Percentiles rank a stretch among this genome's conserved stretches.
phyloP scores from a whole-genome alignment of 495 filamentous ascomycete genomes.

The Baudoinia panamericana region DNA sequence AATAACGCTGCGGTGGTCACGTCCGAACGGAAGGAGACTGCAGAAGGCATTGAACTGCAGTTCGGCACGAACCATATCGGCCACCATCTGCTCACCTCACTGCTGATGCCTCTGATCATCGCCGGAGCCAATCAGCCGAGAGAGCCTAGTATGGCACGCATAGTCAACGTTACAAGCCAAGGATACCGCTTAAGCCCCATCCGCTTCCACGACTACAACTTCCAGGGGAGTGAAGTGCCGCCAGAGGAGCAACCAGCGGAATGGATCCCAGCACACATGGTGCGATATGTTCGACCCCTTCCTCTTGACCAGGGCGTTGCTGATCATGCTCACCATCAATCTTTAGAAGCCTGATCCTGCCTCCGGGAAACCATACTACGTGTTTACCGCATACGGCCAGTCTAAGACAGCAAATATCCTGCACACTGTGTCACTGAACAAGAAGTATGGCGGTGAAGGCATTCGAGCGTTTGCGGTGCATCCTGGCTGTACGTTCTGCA shows the following conservation, averaged over 20 bases:
- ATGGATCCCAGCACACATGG: slow-evolving; percentile 6
- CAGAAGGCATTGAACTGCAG: slow-evolving; percentile 30
- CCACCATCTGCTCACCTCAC: slow-evolving; percentile 25
- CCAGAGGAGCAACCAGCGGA: slow-evolving; percentile 8
- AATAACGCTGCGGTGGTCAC: slow-evolving; percentile 37
- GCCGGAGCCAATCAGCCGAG: slow-evolving; percentile 25
- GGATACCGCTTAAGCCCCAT: slow-evolving; percentile 24
- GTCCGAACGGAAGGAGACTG: slow-evolving; percentile 22
- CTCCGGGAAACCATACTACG: slow-evolving; percentile 5
- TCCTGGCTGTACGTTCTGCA: slow-evolving; percentile 21
- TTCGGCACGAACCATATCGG: slow-evolving; percentile 26
- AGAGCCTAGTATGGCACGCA: slow-evolving; percentile 20
- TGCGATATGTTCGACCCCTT: too few relatives aligned
- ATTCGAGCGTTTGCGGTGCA: slow-evolving; percentile 28
- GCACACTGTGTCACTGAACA: slow-evolving; percentile 19
- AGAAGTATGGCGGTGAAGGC: slow-evolving; percentile 23
- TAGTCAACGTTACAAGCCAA: slow-evolving; percentile 35
- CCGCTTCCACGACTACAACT: slow-evolving; percentile 36
- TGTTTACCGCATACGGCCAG: slow-evolving; percentile 23
- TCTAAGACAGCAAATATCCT: slow-evolving; percentile 29
- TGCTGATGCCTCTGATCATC: slow-evolving; percentile 35
- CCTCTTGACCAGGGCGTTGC: too few relatives aligned
- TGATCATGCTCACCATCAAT: too few relatives aligned
- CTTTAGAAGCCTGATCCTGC: slow-evolving; percentile 1
- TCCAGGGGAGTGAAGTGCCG: slow-evolving; percentile 21